Evolutionary conservation across 805 yeast genomes (phyloP), one percentile per base, ranked within the genome.

Genomic region (Starmerella apicola): DNA sequence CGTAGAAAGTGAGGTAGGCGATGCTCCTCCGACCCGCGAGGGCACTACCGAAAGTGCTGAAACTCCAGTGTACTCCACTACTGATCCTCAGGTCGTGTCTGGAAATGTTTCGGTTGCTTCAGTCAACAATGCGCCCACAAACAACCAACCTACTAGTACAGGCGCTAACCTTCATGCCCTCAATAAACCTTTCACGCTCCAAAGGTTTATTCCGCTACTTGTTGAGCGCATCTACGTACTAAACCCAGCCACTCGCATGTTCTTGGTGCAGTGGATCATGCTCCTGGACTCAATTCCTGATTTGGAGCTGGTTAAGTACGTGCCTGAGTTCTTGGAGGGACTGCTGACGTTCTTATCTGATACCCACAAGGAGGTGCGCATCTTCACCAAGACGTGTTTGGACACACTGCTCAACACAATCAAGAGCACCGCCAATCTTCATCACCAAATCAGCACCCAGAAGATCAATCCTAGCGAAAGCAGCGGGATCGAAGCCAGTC

Each of bases 281-380:
- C 71, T 91, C n/a, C 66, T 91, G 36, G 91, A 88, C 59, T 84
- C 91, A 9, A 83, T 86, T 6, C 97, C 98, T 0, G 93, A 88
- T 38, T 65, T 88, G 39, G 95, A 88, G 51, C 64, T 91, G 42
- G 75, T 91, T 16, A 72, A 93, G 0, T 91, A 81, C 55, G 64
- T 91, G 35, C 95, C 98, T 1, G 81, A 86, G 28, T 84, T 91
- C 56, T 65, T 91, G 29, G 91, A 85, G 36, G 95, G 91, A 0
- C 63, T 88, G 45, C 65, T 88, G 34, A 70, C 77, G 16, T 88
- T 83, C 52, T 64, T 88, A 34, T 81, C 82, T 48, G 88, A 82
- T 50, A 68, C 88, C 2, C 84, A 84, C 45, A 75, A 78, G 39
- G 97, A 88, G 58, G 94, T 91, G 3, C 67, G 94, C 48, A 76